Conservation (phyloP, 2,329 filamentous ascomycete genomes). For the Neocatenulostroma microsporum region DNA sequence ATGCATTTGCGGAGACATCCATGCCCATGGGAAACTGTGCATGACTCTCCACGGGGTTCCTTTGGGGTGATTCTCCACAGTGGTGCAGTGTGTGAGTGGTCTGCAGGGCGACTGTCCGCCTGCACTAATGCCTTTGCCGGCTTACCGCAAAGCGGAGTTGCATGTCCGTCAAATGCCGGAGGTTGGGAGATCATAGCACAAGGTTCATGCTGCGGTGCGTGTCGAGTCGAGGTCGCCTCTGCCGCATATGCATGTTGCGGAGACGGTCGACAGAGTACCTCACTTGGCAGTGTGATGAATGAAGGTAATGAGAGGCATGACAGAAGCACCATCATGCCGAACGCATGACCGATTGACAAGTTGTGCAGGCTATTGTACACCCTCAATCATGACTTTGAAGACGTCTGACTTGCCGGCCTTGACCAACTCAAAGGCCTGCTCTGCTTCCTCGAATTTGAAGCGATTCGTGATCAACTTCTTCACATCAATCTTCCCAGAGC, state of each 20-base stretch:
- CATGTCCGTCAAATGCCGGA: too few relatives aligned
- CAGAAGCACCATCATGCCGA: too few relatives aligned
- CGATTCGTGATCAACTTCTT: conserved; percentile 35
- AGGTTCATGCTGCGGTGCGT: too few relatives aligned
- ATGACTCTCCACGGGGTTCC: conserved; percentile 3
- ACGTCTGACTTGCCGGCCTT: conserved; percentile 31
- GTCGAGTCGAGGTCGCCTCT: too few relatives aligned
- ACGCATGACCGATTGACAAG: background rate
- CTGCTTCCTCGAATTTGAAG: conserved; percentile 40
- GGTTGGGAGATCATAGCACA: too few relatives aligned
- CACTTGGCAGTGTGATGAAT: too few relatives aligned
- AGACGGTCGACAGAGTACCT: too few relatives aligned
- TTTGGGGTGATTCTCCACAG: background rate
- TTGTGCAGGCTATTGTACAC: conserved; percentile 22
- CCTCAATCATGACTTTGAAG: conserved; percentile 40
- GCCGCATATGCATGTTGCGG: too few relatives aligned
- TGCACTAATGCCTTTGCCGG: background rate
- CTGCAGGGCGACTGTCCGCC: conserved; percentile 3
- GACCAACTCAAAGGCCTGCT: conserved; percentile 43
- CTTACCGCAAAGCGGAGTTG: too few relatives aligned
- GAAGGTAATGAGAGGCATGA: too few relatives aligned
- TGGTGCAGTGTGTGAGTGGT: too few relatives aligned
- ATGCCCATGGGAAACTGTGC: conserved; percentile 1
- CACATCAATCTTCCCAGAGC: conserved; percentile 40
- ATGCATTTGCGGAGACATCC: conserved; percentile 3